Evolutionary conservation across 1,284 basidiomycete genomes (phyloP), one percentile per base, ranked within the genome.

Genomic region (Heterobasidion occidentale): DNA sequence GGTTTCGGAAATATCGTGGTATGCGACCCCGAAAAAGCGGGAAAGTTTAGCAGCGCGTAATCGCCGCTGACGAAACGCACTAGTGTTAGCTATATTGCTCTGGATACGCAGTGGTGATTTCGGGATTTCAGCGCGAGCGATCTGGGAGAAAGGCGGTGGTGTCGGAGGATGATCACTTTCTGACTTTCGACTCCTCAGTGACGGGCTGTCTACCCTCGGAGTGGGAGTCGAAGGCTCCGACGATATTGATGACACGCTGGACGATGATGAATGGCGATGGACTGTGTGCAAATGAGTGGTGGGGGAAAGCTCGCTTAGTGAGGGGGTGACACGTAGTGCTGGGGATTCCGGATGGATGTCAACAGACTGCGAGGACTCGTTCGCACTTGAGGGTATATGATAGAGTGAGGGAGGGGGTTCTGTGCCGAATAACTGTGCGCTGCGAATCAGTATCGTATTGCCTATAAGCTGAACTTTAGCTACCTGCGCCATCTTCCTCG

Each of bases 21-120:
- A 76, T 35, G 69, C 72, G 36, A 84, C 80, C 7, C 83, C 83
- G 64, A 85, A 84, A 67, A 83, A 83, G 46, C 74, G 74, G 8
- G 76, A 73, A 50, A 83, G 68, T 65, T 84, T 84, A 56, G 75
- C 77, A 19, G 75, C 77, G 45, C 80, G 74, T n/a, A 72, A 66
- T 15, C 76, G 71, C 19, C 76, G 74, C 53, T 74, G 70, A 49
- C 71, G 73, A 66, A 78, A 77, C 36, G 67, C 58, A 12, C 56
- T 55, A 9, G 3, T 33, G 15, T 53, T 52, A 17, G 46, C 57
- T 9, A 46, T 11, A 19, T 20, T 9, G 33, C 36, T 17, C 11
- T 8, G 19, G 46, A 36, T 38, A 42, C 38, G 38, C 11, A 42
- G 38, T 20, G 49, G 44, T 35, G 49, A 27, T 15, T 27, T 9